Percentiles rank a stretch among this genome's conserved stretches.
Evolutionary conservation across 176 grass and related monocot genomes (phyloP).

Genomic region (Juncus effusus): DNA sequence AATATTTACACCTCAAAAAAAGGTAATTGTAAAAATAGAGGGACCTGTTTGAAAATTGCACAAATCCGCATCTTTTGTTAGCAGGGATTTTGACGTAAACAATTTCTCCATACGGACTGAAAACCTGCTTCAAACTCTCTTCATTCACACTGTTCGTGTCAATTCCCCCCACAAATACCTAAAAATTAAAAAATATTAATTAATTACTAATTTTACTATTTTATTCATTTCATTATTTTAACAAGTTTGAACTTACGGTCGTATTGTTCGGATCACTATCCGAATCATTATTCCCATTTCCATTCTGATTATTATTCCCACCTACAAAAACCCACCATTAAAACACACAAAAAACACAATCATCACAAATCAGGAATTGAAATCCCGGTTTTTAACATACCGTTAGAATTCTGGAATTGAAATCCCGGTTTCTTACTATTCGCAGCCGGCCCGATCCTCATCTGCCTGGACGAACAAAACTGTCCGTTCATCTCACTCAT

Average conservation of each 20-base stretch:
- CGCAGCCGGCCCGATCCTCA: slow-evolving; percentile 74
- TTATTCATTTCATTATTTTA: slow-evolving; percentile 11
- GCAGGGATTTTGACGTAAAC: slow-evolving; percentile 95
- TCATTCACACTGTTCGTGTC: slow-evolving; percentile 75
- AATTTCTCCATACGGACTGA: slow-evolving; percentile 71
- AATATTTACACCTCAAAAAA: not conserved
- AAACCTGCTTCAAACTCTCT: slow-evolving; percentile 72
- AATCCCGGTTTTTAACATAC: not conserved
- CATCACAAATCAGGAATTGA: not conserved
- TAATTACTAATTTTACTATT: not conserved
- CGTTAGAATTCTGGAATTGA: not conserved
- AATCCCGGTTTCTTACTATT: slow-evolving; percentile 52
- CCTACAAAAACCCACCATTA: not conserved
- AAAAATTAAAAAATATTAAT: not conserved
- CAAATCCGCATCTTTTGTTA: slow-evolving; percentile 92
- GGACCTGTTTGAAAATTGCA: slow-evolving; percentile 90
- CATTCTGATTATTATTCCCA: too few species aligned
- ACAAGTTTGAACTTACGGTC: slow-evolving; percentile 52
- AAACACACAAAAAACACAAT: not conserved
- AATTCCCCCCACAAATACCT: slow-evolving; percentile 94
- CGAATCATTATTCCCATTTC: slow-evolving; percentile 42
- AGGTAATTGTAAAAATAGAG: slow-evolving; percentile 32
- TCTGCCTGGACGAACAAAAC: slow-evolving; percentile 60
- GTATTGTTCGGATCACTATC: slow-evolving; percentile 81
- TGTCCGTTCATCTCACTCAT: slow-evolving; percentile 90